Evolutionary conservation across 306 rosid genomes (phyloP).

Genomic region (Nissolia schottii): DNA sequence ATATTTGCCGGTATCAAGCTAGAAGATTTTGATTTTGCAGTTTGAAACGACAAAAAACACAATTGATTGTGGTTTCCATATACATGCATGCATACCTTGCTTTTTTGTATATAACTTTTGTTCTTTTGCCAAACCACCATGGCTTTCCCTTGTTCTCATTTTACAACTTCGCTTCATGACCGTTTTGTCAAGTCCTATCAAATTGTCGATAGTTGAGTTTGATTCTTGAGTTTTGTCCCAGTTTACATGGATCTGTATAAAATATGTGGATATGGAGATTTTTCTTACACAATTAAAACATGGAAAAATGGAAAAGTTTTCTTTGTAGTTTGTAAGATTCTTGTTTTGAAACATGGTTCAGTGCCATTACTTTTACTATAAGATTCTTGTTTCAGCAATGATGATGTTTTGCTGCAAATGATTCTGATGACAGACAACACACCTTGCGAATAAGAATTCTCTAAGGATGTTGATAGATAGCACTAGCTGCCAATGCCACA

Average conservation of each 20-base stretch:
- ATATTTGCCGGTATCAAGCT: not conserved
- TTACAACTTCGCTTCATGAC: not conserved
- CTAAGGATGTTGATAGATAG: conserved; percentile 7
- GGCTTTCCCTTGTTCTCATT: not conserved
- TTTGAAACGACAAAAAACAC: not conserved
- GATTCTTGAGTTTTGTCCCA: not conserved
- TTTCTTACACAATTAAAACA: not conserved
- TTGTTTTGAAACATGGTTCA: not conserved
- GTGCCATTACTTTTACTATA: not conserved
- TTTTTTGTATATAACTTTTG: conserved; percentile 10
- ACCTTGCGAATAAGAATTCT: not conserved
- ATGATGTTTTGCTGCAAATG: not conserved
- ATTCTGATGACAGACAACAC: not conserved
- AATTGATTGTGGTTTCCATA: not conserved
- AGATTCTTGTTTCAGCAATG: not conserved
- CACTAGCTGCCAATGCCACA: not conserved
- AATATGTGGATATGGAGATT: not conserved
- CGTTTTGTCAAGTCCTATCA: not conserved
- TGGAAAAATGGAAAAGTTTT: not conserved
- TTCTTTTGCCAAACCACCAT: not conserved
- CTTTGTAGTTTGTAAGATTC: not conserved
- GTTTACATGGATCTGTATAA: not conserved
- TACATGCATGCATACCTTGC: not conserved
- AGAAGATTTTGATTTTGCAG: not conserved
- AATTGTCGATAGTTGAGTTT: not conserved